A percentile compares a stretch with the other conserved stretches of the same genome.
Conservation (phyloP, 495 filamentous ascomycete species). For the Amorphotheca resinae region DNA sequence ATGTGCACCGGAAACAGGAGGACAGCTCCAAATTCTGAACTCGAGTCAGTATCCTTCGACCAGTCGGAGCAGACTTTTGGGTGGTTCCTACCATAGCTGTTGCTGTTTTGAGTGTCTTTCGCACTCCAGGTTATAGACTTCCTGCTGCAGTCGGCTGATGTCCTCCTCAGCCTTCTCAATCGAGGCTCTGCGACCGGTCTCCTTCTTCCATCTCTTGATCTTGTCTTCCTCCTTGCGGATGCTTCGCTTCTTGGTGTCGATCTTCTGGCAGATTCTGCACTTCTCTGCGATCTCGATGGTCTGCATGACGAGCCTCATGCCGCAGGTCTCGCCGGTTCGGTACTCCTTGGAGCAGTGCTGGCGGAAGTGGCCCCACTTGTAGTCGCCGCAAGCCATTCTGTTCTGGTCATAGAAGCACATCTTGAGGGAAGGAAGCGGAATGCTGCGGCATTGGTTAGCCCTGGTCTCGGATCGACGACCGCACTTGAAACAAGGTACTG, state of each 20-base stretch:
- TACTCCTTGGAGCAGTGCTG: constrained; percentile 94
- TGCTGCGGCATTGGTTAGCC: constrained; percentile 1
- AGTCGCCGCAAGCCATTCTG: constrained; percentile 65
- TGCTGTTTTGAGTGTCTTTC: constrained; percentile 26
- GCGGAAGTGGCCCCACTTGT: constrained; percentile 91
- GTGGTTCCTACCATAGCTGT: not conserved
- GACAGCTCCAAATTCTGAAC: not conserved
- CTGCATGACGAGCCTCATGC: constrained; percentile 50
- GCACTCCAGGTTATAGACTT: constrained; percentile 44
- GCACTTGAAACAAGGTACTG: constrained; percentile 7
- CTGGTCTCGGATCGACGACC: not conserved
- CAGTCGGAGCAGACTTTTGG: not conserved
- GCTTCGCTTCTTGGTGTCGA: constrained; percentile 74
- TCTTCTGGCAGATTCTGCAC: constrained; percentile 58
- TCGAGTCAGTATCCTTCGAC: not conserved
- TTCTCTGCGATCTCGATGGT: constrained; percentile 6
- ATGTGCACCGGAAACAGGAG: not conserved
- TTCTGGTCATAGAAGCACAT: constrained; percentile 79
- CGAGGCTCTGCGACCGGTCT: constrained; percentile 49
- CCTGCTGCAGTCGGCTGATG: constrained; percentile 46
- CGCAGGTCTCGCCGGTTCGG: constrained; percentile 95
- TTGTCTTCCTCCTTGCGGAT: constrained; percentile 63
- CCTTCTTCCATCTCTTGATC: constrained; percentile 67
- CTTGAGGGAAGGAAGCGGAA: constrained; percentile 48
- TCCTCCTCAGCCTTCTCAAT: constrained; percentile 63